These are phyloP conservation scores for Hanseniaspora uvarum DNA, from an alignment of 1,139 yeast genomes.

Conservation along the genomic window DNA sequence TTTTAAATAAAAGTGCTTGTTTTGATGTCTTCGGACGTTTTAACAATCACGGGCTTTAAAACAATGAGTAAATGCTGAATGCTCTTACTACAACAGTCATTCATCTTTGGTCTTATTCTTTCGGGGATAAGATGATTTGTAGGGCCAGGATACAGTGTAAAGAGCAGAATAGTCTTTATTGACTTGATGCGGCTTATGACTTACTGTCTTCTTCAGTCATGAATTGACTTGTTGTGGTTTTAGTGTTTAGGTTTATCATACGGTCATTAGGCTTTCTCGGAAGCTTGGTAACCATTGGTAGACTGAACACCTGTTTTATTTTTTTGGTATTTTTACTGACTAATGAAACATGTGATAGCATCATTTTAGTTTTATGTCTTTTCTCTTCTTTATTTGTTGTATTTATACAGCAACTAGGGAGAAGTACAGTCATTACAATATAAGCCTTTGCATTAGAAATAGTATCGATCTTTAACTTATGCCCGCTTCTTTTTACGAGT, in stretches of 20 bases:
- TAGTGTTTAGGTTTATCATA: neutral
- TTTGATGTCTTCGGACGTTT: neutral
- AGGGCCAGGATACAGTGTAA: constrained; percentile 5
- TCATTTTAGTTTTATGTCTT: constrained; percentile 15
- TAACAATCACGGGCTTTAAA: constrained; percentile 5
- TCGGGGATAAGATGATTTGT: neutral
- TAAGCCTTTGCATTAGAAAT: constrained; percentile 18
- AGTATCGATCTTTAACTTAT: neutral
- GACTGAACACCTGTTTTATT: constrained; percentile 1
- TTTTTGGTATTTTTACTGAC: neutral
- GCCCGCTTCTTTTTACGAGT: neutral
- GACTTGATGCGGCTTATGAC: constrained; percentile 9
- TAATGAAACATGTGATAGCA: constrained; percentile 1
- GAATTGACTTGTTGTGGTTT: neutral
- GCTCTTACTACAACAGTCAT: neutral
- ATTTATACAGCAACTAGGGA: neutral
- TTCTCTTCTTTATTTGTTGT: neutral
- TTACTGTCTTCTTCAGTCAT: neutral
- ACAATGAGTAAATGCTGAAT: constrained; percentile 15
- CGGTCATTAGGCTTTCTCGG: neutral
- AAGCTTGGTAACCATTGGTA: neutral
- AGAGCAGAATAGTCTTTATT: neutral
- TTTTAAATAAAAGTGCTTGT: constrained; percentile 1
- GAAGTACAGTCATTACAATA: constrained; percentile 17
- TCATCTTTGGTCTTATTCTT: neutral